Evolutionary conservation across 257 asterid genomes (phyloP), one percentile per base, ranked within the genome.

Genomic region (Solanum stenotomum): DNA sequence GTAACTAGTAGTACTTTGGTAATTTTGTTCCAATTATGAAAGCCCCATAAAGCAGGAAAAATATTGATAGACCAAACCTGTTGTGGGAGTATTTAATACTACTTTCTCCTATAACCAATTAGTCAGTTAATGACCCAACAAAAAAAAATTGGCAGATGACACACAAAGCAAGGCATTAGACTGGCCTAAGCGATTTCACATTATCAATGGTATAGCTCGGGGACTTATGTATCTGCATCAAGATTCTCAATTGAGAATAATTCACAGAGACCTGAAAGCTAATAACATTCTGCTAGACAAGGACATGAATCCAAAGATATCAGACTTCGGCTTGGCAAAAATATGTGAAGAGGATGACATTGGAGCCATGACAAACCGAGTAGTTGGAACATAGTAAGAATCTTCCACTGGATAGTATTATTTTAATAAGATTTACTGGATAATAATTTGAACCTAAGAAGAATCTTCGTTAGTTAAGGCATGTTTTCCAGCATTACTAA

Each of bases 221-320:
- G 94, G 96, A 3, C 90, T 94, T 23, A 46, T 91, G 78, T 93
- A 92, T 87, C 93, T 94, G 29, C 96, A 92, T 88, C 95, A 92
- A 84, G 95, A 94, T 90, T 93, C 95, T 1, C 89, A 88, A 10
- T 87, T 93, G 35, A 83, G 92, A 71, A 83, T 92, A 9, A 88
- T 93, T 59, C 93, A 90, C 56, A 27, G 94, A 77, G 95, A 92
- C 86, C 91, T 93, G 34, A 94, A 93, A 87, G 89, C 93, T 8
- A 92, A 95, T 90, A 93, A 93, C 25, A 89, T 93, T 44, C 87
- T 94, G 74, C 88, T 94, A 16, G 95, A 93, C 85, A 34, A 71
- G 2, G 87, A 90, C 22, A 84, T 91, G 89, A 89, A 91, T 75
- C 95, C 95, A 5, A 94, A 92, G 89, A 94, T 92, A 87, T 93